These are phyloP conservation scores for Tephrocybe sp. DNA, from an alignment of 768 basidiomycete species.

Conservation along the genomic window DNA sequence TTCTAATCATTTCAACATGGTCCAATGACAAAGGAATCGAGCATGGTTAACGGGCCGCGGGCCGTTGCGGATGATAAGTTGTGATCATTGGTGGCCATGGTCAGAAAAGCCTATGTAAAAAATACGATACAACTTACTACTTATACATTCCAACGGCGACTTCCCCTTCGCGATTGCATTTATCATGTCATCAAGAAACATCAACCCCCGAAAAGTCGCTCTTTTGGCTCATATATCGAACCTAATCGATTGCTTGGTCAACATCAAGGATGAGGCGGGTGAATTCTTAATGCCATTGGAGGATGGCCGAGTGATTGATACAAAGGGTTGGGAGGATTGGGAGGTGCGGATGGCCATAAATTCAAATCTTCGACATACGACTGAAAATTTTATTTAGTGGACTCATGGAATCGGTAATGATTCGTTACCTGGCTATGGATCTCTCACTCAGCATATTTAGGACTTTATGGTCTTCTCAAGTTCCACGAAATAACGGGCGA, in stretches of 20 bases:
- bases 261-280: conserved; percentile 53
- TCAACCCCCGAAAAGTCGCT: conserved; percentile 28
- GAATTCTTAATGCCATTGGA: conserved; percentile 48
- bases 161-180: not conserved
- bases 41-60: conserved; percentile 15
- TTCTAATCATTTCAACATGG: not conserved
- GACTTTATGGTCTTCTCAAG: conserved; percentile 40
- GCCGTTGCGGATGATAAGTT: conserved; percentile 1
- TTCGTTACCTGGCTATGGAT: not conserved
- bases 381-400: conserved; percentile 28
- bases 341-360: conserved; percentile 32
- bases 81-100: not conserved
- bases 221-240: conserved; percentile 30
- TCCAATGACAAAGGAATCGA: conserved; percentile 9
- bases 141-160: no score
- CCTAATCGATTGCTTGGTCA: conserved; percentile 44
- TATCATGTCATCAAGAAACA: conserved; percentile 31
- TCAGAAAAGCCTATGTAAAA: not conserved
- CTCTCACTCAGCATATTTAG: conserved; percentile 17
- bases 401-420: conserved; percentile 42
- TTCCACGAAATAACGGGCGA: conserved; percentile 42
- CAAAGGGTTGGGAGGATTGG: conserved; percentile 61
- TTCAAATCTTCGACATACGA: not conserved
- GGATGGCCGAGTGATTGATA: conserved; percentile 54
- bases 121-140: not conserved